Conservation (phyloP, 345 rosid genomes). For the Psidium friedrichsthalianum region DNA sequence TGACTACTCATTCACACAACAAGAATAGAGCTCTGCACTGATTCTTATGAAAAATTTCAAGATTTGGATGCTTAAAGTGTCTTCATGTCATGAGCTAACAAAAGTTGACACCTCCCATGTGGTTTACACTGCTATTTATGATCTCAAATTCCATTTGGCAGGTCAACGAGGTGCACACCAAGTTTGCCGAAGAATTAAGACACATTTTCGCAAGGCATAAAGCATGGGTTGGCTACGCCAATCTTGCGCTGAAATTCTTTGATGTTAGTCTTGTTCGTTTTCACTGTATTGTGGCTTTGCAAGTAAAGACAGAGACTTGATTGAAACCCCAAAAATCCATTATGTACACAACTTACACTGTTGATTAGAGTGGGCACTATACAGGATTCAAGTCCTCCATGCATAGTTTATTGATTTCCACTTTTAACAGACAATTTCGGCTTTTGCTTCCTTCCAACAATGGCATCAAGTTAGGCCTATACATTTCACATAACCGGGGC, state of each 20-base stretch:
- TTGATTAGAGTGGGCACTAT: neutral
- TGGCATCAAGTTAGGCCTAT: neutral
- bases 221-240: slow-evolving; percentile 9
- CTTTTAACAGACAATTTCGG: neutral
- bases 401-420: neutral
- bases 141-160: slow-evolving; percentile 2
- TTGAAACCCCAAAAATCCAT: neutral
- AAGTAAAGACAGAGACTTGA: neutral
- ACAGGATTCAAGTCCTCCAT: neutral
- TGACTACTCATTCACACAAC: neutral
- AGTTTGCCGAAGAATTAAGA: slow-evolving; percentile 14
- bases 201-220: slow-evolving; percentile 27
- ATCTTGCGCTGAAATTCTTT: slow-evolving; percentile 19
- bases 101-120: neutral
- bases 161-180: slow-evolving; percentile 24
- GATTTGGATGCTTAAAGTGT: neutral
- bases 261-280: neutral
- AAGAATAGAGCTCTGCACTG: neutral
- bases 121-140: neutral
- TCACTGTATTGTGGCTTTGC: neutral
- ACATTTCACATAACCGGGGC: neutral
- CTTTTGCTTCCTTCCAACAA: neutral
- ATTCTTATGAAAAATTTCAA: neutral
- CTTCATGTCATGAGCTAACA: neutral
- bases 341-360: neutral